Evolutionary conservation across 148 eudicot species (phyloP), one percentile per base, ranked within the genome.

Genomic region (Rhododendron vialii): DNA sequence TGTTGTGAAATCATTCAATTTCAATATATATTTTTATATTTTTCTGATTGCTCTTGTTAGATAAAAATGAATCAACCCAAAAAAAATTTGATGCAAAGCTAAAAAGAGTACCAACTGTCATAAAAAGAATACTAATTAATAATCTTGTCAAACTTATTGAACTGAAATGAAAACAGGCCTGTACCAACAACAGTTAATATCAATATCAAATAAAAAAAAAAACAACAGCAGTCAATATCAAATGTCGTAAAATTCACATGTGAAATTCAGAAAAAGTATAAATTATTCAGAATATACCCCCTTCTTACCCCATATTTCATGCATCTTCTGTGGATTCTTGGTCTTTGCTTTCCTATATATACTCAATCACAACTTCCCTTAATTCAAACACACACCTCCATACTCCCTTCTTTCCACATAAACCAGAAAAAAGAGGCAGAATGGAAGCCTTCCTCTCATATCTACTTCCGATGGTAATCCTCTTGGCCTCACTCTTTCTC

Each of bases 401-500:
- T 24, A 14, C 13, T 11, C 26, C 38, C 38, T 30, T 18, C 38
- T 26, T 4, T 30, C 30, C 67, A 30, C 0, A 26, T 24, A 67
- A 41, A 67, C 73, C 3, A 26, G 26, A 26, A 67, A 67, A 67
- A 24, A 24, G 43, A 18, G 17, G 51, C 2, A 14, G 51, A 6
- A 83, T 86, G 79, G 87, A 86, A 67, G 87, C 77, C 35, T 51
- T 81, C 1, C 57, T 15, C 26, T 28, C 83, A 35, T 81, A 81
- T 81, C 43, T 81, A 30, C 26, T 83, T 12, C 63, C 22, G 11
- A 14, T 67, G 7, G 78, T 15, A 67, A 28, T 17, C 79, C 43
- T 84, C 65, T 48, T 53, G 24, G 69, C 71, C 7, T 78, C 88
- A 14, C 50, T 86, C 24, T 85, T 74, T 41, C 47, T 86, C 75